These are phyloP conservation scores for Penicillium capsulatum DNA, from an alignment of 2,329 filamentous ascomycete genomes.

Conservation along the genomic window DNA sequence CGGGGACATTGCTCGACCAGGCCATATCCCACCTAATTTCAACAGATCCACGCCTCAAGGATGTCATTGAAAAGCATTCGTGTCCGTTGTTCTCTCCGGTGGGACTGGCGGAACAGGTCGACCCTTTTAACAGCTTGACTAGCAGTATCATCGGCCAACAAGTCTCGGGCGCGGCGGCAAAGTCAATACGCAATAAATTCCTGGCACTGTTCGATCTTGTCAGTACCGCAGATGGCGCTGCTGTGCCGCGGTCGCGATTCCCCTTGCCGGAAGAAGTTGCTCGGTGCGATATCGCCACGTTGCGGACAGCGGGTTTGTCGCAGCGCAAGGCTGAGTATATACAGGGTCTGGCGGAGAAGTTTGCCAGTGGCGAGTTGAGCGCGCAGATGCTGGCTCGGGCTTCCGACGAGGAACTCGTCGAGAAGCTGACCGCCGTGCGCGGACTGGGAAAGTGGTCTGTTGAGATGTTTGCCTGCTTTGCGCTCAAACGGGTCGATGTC, in stretches of 20 bases:
- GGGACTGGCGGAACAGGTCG: slow-evolving; percentile 76
- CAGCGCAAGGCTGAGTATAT: slow-evolving; percentile 96
- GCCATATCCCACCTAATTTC: slow-evolving; percentile 70
- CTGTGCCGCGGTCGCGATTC: slow-evolving; percentile 47
- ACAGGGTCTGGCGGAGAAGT: slow-evolving; percentile 77
- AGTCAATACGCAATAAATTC: slow-evolving; percentile 83
- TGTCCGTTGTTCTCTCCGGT: slow-evolving; percentile 77
- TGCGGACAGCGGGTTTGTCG: slow-evolving; percentile 83
- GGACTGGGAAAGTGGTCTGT: slow-evolving; percentile 88
- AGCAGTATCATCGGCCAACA: slow-evolving; percentile 95
- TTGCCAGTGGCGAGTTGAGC: slow-evolving; percentile 68
- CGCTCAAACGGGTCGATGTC: slow-evolving; percentile 89
- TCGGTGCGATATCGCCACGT: slow-evolving; percentile 56
- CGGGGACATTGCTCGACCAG: slow-evolving; percentile 66
- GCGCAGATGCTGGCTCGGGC: slow-evolving; percentile 72
- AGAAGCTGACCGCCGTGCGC: slow-evolving; percentile 76
- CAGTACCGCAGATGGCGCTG: slow-evolving; percentile 7
- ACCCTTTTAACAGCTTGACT: slow-evolving; percentile 78
- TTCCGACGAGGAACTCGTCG: slow-evolving; percentile 79
- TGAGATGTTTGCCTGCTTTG: slow-evolving; percentile 97
- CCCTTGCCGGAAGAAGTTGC: slow-evolving; percentile 73
- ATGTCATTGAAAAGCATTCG: slow-evolving; percentile 67
- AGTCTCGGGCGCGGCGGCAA: slow-evolving; percentile 87
- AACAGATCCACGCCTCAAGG: slow-evolving; percentile 67
- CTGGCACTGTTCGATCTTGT: slow-evolving; percentile 62